Evolutionary conservation across 306 rosid species (phyloP).

Genomic region (Macrotyloma uniflorum): DNA sequence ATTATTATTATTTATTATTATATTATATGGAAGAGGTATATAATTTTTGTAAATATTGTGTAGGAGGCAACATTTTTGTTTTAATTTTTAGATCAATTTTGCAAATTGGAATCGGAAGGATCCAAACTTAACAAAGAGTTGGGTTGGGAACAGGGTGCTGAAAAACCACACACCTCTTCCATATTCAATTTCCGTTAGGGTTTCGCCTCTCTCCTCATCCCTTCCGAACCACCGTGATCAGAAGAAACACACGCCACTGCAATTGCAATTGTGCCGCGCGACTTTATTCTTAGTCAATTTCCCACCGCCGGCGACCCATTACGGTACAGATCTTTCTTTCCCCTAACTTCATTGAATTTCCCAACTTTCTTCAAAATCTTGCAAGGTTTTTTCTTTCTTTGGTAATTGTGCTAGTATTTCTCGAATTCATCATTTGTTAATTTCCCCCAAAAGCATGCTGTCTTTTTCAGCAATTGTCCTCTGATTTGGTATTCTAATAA

Average conservation of each 20-base stretch:
- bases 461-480: background rate
- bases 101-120: background rate
- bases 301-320: background rate
- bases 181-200: slow-evolving; percentile 1
- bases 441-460: background rate
- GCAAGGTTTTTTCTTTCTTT: background rate
- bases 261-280: slow-evolving; percentile 19
- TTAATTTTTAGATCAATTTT: background rate
- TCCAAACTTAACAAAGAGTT: background rate
- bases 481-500: slow-evolving; percentile 6
- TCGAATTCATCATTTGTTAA: background rate
- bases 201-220: slow-evolving; percentile 13
- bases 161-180: background rate
- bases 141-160: background rate
- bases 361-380: slow-evolving; percentile 22
- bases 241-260: background rate
- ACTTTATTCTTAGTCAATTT: slow-evolving; percentile 31
- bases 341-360: slow-evolving; percentile 26
- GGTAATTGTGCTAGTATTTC: background rate
- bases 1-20: too few relatives aligned
- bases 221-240: background rate
- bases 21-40: too few relatives aligned
- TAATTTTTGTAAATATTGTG: too few relatives aligned
- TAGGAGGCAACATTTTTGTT: background rate
- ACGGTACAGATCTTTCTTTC: slow-evolving; percentile 37